A percentile compares a stretch with the other conserved stretches of the same genome.
Evolutionary conservation across 176 grass and related monocot species (phyloP).

Genomic region (Cenchrus americanus): DNA sequence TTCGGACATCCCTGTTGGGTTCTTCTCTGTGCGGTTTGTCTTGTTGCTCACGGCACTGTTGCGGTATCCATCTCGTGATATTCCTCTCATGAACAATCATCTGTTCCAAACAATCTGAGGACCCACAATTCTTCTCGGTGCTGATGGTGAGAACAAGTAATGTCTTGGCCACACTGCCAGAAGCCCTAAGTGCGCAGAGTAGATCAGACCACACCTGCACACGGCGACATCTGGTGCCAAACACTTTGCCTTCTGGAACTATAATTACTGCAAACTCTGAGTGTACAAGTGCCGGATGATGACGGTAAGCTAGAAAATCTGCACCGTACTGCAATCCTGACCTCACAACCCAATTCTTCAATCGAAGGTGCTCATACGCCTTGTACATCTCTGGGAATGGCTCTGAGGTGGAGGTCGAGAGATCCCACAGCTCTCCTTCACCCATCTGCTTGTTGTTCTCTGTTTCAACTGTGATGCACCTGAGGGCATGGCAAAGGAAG

Average conservation of each 20-base stretch:
- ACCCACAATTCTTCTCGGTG: not conserved
- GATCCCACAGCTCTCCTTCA: slow-evolving; percentile 49
- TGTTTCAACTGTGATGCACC: slow-evolving; percentile 44
- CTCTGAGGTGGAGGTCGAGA: slow-evolving; percentile 39
- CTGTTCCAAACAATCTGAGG: slow-evolving; percentile 48
- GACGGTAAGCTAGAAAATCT: slow-evolving; percentile 77
- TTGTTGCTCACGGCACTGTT: slow-evolving; percentile 52
- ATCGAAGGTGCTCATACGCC: slow-evolving; percentile 63
- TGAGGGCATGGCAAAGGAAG: slow-evolving; percentile 52
- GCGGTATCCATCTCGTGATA: slow-evolving; percentile 60
- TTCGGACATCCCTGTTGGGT: not conserved
- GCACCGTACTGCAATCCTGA: slow-evolving; percentile 60
- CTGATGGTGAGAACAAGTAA: slow-evolving; percentile 59
- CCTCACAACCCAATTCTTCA: slow-evolving; percentile 79
- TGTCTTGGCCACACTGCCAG: slow-evolving; percentile 74
- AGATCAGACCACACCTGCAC: slow-evolving; percentile 66
- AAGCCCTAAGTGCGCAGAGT: slow-evolving; percentile 52
- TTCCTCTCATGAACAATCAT: slow-evolving; percentile 60
- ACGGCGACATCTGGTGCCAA: slow-evolving; percentile 10
- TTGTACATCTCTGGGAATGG: slow-evolving; percentile 59
- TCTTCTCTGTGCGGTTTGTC: slow-evolving; percentile 8
- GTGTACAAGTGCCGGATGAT: slow-evolving; percentile 72
- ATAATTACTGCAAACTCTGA: slow-evolving; percentile 76
- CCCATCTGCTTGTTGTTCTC: not conserved
- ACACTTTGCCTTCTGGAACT: slow-evolving; percentile 35